A percentile compares a stretch with the other conserved stretches of the same genome.
These are phyloP conservation scores for Phytopythium sindhum DNA, from an alignment of 352 stramenopile species.

Conservation along the genomic window DNA sequence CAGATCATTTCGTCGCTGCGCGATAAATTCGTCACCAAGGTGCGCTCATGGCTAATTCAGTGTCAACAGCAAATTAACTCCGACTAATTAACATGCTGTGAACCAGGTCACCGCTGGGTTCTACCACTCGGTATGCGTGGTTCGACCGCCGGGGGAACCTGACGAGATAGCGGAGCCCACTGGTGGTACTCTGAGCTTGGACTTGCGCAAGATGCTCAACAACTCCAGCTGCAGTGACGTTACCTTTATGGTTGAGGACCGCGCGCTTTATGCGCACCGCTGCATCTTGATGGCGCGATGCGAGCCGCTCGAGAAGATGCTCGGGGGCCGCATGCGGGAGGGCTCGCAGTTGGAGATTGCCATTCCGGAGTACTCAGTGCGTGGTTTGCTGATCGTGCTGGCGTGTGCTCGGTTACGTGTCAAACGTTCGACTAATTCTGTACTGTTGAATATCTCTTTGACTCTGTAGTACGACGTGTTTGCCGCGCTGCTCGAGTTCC, in stretches of 20 bases:
- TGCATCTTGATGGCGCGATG: conserved; percentile 88
- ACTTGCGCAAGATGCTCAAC: conserved; percentile 83
- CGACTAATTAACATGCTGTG: neutral
- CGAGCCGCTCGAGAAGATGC: conserved; percentile 88
- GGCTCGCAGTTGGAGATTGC: conserved; percentile 55
- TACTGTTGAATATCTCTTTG: neutral
- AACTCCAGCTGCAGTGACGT: conserved; percentile 80
- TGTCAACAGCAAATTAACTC: neutral
- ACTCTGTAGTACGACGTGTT: conserved; percentile 67
- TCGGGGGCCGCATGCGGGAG: conserved; percentile 88
- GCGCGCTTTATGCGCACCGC: conserved; percentile 67
- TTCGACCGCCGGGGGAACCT: conserved; percentile 14
- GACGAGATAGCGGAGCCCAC: conserved; percentile 12
- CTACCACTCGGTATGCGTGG: conserved; percentile 87
- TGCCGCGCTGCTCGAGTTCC: conserved; percentile 79
- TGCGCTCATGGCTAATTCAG: conserved; percentile 10
- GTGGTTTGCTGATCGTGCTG: conserved; percentile 6
- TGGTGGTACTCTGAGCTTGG: conserved; percentile 47
- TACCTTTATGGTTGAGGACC: conserved; percentile 77
- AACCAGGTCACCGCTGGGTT: conserved; percentile 87
- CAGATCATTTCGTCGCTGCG: conserved; percentile 69
- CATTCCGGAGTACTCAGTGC: conserved; percentile 72
- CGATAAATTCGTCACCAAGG: conserved; percentile 59
- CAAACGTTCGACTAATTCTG: conserved; percentile 1
- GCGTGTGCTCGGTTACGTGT: neutral